A percentile compares a stretch with the other conserved stretches of the same genome.
phyloP scores from a whole-genome alignment of 177 flowering plant genomes.

The Viscum album region DNA sequence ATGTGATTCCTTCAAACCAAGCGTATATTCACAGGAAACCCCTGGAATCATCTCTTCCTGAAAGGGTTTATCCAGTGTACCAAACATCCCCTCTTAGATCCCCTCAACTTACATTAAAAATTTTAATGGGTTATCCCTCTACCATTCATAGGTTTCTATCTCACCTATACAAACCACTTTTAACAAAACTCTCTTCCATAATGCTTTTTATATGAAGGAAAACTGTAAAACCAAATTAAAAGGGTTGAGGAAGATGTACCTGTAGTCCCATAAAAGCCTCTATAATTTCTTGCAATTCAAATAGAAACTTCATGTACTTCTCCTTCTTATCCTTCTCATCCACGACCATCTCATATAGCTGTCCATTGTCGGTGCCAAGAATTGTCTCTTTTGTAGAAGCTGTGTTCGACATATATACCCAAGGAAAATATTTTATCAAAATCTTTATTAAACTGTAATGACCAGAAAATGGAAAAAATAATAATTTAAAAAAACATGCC shows the following conservation, averaged over 20 bases:
- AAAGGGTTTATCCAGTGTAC: no score
- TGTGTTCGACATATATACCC: conserved; percentile 17
- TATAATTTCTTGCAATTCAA: conserved; percentile 68
- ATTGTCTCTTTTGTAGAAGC: conserved; percentile 85
- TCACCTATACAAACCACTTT: no score
- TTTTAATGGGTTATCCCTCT: no score
- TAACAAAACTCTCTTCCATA: no score
- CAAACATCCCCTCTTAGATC: no score
- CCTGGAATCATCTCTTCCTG: no score
- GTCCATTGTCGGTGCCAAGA: conserved; percentile 90
- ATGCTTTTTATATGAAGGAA: no score
- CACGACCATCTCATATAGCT: conserved; percentile 75
- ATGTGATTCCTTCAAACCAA: no score
- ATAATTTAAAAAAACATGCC: conserved; percentile 46
- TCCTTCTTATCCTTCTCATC: conserved; percentile 97
- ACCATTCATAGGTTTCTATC: no score
- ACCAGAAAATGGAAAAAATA: conserved; percentile 1
- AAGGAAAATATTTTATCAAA: background rate
- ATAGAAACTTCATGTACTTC: conserved; percentile 72
- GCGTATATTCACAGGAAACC: no score
- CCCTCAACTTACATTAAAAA: no score
- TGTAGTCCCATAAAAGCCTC: conserved; percentile 90
- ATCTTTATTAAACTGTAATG: background rate
- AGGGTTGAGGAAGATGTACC: conserved; percentile 25
- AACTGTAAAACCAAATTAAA: no score